Evolutionary conservation across 2,329 filamentous ascomycete species (phyloP).

Genomic region (Penicillium sp.): DNA sequence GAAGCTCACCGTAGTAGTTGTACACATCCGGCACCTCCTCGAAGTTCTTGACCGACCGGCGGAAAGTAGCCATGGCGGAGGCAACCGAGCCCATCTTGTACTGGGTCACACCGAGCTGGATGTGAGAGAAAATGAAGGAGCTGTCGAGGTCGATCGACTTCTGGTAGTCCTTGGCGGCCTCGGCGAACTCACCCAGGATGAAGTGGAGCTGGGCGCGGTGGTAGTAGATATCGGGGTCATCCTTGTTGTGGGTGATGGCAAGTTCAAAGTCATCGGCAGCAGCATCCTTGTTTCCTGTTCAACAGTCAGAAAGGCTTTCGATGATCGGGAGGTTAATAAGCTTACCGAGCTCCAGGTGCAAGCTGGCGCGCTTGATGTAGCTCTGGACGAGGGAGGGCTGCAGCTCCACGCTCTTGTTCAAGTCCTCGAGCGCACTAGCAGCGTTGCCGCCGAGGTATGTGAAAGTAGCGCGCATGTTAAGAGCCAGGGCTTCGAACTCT

Average conservation of each 20-base stretch:
- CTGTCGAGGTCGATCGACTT: constrained; percentile 96
- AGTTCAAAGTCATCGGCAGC: constrained; percentile 82
- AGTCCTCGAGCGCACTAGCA: constrained; percentile 70
- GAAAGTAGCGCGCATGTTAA: constrained; percentile 97
- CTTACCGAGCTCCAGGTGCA: constrained; percentile 87
- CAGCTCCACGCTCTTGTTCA: constrained; percentile 89
- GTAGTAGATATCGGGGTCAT: constrained; percentile 97
- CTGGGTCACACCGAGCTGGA: constrained; percentile 96
- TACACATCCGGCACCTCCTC: constrained; percentile 94
- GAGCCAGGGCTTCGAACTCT: constrained; percentile 80
- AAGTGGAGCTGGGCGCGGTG: constrained; percentile 98
- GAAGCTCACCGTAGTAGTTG: constrained; percentile 97
- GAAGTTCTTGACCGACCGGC: constrained; percentile 97
- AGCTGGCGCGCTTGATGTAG: constrained; percentile 98
- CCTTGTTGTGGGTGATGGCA: constrained; percentile 75
- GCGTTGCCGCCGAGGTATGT: constrained; percentile 87
- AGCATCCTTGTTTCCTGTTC: constrained; percentile 69
- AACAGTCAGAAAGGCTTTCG: constrained; percentile 27
- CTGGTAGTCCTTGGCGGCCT: constrained; percentile 97
- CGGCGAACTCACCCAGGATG: constrained; percentile 87
- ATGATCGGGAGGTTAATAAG: background rate
- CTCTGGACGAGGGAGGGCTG: constrained; percentile 86
- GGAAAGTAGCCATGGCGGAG: constrained; percentile 97
- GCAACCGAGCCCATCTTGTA: constrained; percentile 99
- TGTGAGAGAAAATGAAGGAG: constrained; percentile 98